These are phyloP conservation scores for Triangularia setosa DNA, from an alignment of 2,329 filamentous ascomycete species.

Conservation along the genomic window DNA sequence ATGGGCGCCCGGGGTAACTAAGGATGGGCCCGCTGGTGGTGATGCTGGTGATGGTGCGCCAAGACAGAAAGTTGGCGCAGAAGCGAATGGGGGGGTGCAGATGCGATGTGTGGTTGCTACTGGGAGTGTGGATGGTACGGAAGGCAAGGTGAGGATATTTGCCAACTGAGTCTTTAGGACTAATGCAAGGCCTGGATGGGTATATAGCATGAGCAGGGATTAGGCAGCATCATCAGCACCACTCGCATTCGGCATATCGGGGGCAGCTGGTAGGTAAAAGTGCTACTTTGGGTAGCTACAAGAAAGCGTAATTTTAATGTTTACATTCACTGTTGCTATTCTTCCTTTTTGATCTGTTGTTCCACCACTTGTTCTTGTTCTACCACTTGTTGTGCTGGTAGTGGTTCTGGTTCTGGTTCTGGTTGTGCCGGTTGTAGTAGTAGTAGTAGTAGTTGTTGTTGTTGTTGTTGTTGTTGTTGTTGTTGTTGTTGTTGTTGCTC, in stretches of 20 bases:
- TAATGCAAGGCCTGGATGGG: not conserved
- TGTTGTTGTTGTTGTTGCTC: not conserved
- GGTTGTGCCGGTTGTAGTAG: not conserved
- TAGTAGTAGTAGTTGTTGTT: not conserved
- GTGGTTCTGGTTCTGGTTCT: not conserved
- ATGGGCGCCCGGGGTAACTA: slow-evolving; percentile 76
- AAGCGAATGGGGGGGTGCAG: slow-evolving; percentile 43
- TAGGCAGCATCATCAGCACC: not conserved
- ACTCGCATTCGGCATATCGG: not conserved
- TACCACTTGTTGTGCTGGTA: not conserved
- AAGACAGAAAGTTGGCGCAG: slow-evolving; percentile 41
- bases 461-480: not conserved
- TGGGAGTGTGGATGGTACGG: slow-evolving; percentile 68
- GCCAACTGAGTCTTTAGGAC: slow-evolving; percentile 37
- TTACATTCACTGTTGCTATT: not conserved
- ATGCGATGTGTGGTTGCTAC: slow-evolving; percentile 87
- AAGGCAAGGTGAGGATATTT: slow-evolving; percentile 67
- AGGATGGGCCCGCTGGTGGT: slow-evolving; percentile 45
- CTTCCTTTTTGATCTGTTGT: not conserved
- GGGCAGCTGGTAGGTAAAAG: not conserved
- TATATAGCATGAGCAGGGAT: not conserved
- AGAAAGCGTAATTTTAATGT: not conserved
- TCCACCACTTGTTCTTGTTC: not conserved
- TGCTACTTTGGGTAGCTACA: not conserved
- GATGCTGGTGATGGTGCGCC: slow-evolving; percentile 41